Conservation (phyloP, 2,329 filamentous ascomycete genomes). For the Aspergillus latus region DNA sequence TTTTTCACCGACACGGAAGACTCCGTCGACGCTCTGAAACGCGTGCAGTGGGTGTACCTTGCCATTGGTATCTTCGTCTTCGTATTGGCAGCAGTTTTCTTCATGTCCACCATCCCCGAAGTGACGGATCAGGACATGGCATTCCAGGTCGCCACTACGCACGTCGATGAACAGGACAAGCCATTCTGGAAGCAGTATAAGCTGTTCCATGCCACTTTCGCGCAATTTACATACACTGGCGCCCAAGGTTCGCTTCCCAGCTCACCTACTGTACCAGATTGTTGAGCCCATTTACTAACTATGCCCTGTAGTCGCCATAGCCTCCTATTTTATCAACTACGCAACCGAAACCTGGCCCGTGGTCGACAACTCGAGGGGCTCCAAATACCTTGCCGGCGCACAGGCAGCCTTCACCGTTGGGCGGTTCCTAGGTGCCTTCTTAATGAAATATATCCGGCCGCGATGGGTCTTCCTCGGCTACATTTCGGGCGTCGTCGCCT, state of each 20-base stretch:
- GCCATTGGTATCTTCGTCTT: constrained; percentile 73
- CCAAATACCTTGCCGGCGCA: constrained; percentile 71
- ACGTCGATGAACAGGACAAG: constrained; percentile 56
- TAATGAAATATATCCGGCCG: constrained; percentile 67
- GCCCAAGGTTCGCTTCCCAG: constrained; percentile 57
- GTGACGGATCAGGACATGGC: constrained; percentile 71
- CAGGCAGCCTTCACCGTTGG: constrained; percentile 72
- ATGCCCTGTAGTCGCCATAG: constrained; percentile 42
- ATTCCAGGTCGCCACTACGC: constrained; percentile 58
- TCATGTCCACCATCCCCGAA: constrained; percentile 67
- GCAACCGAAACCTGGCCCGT: constrained; percentile 59
- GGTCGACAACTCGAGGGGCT: constrained; percentile 56
- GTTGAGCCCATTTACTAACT: constrained; percentile 5
- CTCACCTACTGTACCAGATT: background rate
- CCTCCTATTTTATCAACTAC: constrained; percentile 72
- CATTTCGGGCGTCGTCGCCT: constrained; percentile 62
- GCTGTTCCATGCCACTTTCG: constrained; percentile 72
- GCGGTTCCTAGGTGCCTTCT: constrained; percentile 64
- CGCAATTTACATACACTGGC: constrained; percentile 79
- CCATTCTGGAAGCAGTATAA: constrained; percentile 70
- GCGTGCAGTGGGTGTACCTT: constrained; percentile 80
- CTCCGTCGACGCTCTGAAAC: constrained; percentile 58
- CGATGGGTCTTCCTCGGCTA: constrained; percentile 71
- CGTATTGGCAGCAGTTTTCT: constrained; percentile 65
- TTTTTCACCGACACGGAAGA: constrained; percentile 67